These are phyloP conservation scores for Colletotrichum somersetense DNA, from an alignment of 2,329 filamentous ascomycete species.

Conservation along the genomic window DNA sequence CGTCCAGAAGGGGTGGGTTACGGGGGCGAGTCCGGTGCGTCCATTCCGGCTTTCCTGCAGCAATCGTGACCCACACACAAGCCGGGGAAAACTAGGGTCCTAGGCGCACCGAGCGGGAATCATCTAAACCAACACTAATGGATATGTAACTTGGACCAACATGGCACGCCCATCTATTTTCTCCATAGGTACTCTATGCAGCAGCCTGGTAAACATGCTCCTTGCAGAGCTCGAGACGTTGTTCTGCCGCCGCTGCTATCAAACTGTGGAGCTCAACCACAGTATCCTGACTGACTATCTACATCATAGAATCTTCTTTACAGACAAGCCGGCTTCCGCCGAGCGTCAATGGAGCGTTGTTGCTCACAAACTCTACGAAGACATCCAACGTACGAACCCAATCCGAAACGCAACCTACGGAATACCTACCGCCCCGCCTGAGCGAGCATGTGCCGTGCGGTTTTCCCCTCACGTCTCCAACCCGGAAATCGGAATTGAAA, in stretches of 20 bases:
- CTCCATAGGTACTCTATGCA: background rate
- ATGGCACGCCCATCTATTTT: background rate
- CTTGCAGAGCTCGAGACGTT: background rate
- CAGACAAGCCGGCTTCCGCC: background rate
- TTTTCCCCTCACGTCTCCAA: constrained; percentile 17
- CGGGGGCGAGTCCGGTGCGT: background rate
- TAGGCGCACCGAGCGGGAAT: too few relatives aligned
- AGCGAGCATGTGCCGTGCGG: background rate
- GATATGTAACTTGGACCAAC: background rate
- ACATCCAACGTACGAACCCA: background rate
- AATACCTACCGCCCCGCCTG: background rate
- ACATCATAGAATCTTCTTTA: background rate
- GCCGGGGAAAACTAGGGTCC: background rate
- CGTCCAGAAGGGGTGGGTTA: constrained; percentile 2
- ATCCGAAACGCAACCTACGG: background rate
- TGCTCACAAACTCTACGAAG: background rate
- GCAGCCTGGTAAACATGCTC: background rate
- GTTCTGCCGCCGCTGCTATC: too few relatives aligned
- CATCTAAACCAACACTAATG: background rate
- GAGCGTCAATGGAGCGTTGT: background rate
- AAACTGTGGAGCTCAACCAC: too few relatives aligned
- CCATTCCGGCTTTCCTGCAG: constrained; percentile 17
- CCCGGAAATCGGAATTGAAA: constrained; percentile 35
- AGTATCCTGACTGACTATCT: background rate
- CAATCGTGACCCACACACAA: constrained; percentile 30